A percentile compares a stretch with the other conserved stretches of the same genome.
Evolutionary conservation across 257 asterid genomes (phyloP).

Genomic region (Paulownia fortunei): DNA sequence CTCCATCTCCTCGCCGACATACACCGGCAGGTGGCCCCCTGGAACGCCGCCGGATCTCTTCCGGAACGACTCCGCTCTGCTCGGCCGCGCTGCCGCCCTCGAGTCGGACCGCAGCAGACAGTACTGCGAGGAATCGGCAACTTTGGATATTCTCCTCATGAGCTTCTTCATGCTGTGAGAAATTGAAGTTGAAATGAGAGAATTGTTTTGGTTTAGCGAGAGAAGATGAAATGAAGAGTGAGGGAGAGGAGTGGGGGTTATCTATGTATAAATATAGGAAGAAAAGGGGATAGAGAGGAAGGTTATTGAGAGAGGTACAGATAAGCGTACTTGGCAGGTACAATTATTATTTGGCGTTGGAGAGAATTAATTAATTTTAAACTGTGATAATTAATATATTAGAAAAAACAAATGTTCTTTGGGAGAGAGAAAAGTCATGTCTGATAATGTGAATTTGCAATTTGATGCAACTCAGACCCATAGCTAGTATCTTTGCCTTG

Average conservation of each 20-base stretch:
- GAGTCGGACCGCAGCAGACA: conserved; percentile 29
- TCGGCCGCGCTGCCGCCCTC: conserved; percentile 32
- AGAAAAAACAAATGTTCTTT: conserved; percentile 1
- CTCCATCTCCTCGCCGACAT: conserved; percentile 77
- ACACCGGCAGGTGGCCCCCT: conserved; percentile 66
- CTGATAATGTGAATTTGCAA: not conserved
- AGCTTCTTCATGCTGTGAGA: conserved; percentile 24
- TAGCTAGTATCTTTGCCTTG: not conserved
- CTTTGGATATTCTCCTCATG: conserved; percentile 22
- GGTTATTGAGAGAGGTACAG: conserved; percentile 66
- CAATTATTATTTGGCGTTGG: conserved; percentile 36
- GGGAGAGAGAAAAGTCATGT: not conserved
- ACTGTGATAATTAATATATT: not conserved
- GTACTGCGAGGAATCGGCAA: conserved; percentile 25
- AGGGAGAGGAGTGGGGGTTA: not conserved
- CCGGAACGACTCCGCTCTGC: conserved; percentile 41
- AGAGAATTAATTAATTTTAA: not conserved
- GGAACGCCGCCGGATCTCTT: conserved; percentile 46
- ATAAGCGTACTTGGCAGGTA: conserved; percentile 62
- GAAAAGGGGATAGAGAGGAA: conserved; percentile 43
- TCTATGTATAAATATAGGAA: conserved; percentile 16
- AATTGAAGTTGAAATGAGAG: not conserved
- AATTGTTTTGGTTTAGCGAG: not conserved
- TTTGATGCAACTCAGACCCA: not conserved
- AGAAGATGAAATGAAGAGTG: not conserved